phyloP scores from a whole-genome alignment of 257 asterid species.

The Asclepias syriaca region DNA sequence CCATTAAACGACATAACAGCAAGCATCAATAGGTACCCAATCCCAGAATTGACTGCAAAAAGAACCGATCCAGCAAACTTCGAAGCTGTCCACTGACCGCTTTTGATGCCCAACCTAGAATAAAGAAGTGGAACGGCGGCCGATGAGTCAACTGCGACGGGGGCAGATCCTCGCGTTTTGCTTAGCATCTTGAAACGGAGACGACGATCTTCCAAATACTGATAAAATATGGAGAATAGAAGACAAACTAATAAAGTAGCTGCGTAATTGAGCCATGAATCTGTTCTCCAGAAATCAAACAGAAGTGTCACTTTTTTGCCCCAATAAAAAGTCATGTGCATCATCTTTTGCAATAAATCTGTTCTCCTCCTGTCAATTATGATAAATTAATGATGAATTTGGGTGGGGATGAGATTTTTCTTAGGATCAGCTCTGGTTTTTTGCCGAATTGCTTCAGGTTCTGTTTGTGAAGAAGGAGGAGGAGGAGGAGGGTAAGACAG shows the following conservation, averaged over 20 bases:
- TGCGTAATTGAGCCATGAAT: constrained; percentile 63
- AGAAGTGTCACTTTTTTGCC: constrained; percentile 66
- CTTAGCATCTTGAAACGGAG: constrained; percentile 41
- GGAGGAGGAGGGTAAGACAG: too few relatives aligned
- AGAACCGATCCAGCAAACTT: constrained; percentile 45
- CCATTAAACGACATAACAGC: constrained; percentile 87
- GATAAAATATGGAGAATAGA: constrained; percentile 65
- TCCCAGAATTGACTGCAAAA: constrained; percentile 68
- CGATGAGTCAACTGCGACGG: neutral
- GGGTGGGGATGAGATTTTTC: neutral
- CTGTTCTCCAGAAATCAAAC: constrained; percentile 84
- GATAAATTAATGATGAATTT: neutral
- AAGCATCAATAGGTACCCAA: constrained; percentile 79
- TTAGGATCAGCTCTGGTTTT: neutral
- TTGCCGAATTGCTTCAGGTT: neutral
- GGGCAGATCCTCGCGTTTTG: constrained; percentile 6
- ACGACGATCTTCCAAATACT: constrained; percentile 82
- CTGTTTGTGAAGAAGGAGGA: too few relatives aligned
- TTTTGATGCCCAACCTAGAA: constrained; percentile 19
- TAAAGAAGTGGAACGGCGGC: constrained; percentile 37
- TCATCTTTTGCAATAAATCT: too few relatives aligned
- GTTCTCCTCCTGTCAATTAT: too few relatives aligned
- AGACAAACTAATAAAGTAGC: constrained; percentile 59
- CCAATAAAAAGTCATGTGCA: constrained; percentile 99
- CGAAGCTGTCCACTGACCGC: constrained; percentile 22